A percentile compares a stretch with the other conserved stretches of the same genome.
These are phyloP conservation scores for Daldinia sp. DNA, from an alignment of 2,329 filamentous ascomycete species.

Conservation along the genomic window DNA sequence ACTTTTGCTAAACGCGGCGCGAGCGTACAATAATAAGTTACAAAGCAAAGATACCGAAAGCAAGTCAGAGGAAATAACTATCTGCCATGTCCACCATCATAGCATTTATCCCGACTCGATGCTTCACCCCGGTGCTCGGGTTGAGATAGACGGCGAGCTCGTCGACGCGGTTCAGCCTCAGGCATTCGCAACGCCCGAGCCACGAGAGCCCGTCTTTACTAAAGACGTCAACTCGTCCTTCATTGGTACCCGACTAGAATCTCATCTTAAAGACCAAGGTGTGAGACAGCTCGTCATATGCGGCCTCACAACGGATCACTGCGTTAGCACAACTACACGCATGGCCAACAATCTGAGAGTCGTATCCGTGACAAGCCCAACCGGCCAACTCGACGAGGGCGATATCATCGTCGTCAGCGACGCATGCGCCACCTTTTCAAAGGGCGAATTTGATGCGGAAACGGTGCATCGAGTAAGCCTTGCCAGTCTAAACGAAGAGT, in stretches of 20 bases:
- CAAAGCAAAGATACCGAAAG: not conserved
- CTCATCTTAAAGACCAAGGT: conserved; percentile 40
- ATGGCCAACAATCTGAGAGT: conserved; percentile 58
- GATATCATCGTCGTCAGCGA: conserved; percentile 40
- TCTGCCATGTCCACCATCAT: conserved; percentile 57
- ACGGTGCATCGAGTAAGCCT: conserved; percentile 55
- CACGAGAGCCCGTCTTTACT: conserved; percentile 48
- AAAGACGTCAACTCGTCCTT: conserved; percentile 58
- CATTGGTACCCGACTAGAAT: conserved; percentile 54
- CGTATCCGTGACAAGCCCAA: conserved; percentile 32
- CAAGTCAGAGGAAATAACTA: conserved; percentile 19
- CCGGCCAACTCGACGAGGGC: conserved; percentile 44
- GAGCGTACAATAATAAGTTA: conserved; percentile 24
- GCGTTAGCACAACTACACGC: conserved; percentile 56
- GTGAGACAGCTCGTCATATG: conserved; percentile 50
- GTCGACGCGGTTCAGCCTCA: conserved; percentile 41
- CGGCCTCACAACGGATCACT: conserved; percentile 59
- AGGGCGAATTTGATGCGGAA: conserved; percentile 54
- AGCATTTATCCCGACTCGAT: conserved; percentile 48
- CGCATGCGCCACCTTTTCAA: conserved; percentile 53
- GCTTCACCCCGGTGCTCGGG: conserved; percentile 46
- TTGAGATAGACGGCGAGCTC: conserved; percentile 35
- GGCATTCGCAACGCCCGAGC: conserved; percentile 39
- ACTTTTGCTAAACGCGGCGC: conserved; percentile 48
- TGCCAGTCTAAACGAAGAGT: conserved; percentile 50